Evolutionary conservation across 2,329 filamentous ascomycete genomes (phyloP).

Genomic region (Trichoderma koningiopsis): DNA sequence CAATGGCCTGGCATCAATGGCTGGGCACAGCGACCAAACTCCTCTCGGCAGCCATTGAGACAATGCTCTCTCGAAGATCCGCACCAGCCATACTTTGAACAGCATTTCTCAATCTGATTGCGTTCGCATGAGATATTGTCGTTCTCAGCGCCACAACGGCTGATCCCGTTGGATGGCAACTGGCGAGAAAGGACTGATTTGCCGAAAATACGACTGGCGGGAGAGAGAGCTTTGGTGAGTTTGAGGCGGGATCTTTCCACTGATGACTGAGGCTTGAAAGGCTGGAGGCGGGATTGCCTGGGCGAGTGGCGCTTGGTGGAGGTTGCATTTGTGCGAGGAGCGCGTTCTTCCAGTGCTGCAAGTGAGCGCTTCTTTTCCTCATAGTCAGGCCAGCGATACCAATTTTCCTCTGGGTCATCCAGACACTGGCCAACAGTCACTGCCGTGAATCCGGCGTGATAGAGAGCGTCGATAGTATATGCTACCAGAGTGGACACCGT

Average conservation of each 20-base stretch:
- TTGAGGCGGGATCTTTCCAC: not conserved
- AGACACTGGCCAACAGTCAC: constrained; percentile 58
- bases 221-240: not conserved
- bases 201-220: not conserved
- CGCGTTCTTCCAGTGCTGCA: not conserved
- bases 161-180: constrained; percentile 27
- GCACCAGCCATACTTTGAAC: constrained; percentile 40
- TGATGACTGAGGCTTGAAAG: not conserved
- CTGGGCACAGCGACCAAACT: constrained; percentile 34
- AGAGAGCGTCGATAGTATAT: constrained; percentile 47
- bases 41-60: constrained; percentile 42
- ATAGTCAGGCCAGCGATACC: constrained; percentile 47
- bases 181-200: not conserved
- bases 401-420: constrained; percentile 52
- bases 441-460: constrained; percentile 44
- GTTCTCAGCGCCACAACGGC: constrained; percentile 35
- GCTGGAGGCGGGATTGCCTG: not conserved
- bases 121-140: constrained; percentile 32
- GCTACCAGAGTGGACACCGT: constrained; percentile 47
- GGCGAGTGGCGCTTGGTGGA: no score
- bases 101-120: constrained; percentile 35
- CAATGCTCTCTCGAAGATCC: constrained; percentile 46
- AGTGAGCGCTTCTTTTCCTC: not conserved
- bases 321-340: not conserved
- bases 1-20: not conserved